Evolutionary conservation across 768 basidiomycete species (phyloP), one percentile per base, ranked within the genome.

Genomic region (Chalciporus sphaerocephalus): DNA sequence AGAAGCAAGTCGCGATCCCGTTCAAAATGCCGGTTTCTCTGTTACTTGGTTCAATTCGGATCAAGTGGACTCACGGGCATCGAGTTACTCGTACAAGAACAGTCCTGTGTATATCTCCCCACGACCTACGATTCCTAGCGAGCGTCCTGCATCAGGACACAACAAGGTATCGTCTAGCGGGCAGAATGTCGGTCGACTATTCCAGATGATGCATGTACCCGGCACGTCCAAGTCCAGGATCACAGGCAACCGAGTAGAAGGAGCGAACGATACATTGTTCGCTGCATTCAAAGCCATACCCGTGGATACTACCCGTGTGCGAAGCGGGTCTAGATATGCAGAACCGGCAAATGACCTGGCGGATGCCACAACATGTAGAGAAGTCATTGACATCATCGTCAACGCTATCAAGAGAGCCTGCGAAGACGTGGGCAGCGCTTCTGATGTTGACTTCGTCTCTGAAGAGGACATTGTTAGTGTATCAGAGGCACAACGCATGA

Each of bases 21-120:
- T 73, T 16, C 91, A 97, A 68, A 97, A 97, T 59, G 84, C 84
- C 34, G 95, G 96, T 1, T 91, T 98, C 61, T 64, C 82, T 3
- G 64, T 98, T 39, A 76, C 78, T n/a, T 99, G 90, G 85, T 74
- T 78, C 30, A 80, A 80, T 36, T 70, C 76, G 1, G 74, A 83
- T 50, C 82, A 88, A 59, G 76, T 81, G 46, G 61, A 53, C 48
- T 90, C 90, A 0, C 79, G 92, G 20, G 74, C 83, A 34, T 83
- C 82, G 17, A 93, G 88, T 55, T 96, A 96, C 66, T 92, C 92
- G 5, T 71, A 96, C 24, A 74, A 84, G 42, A 96, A 94, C 65
- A 76, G 69, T 50, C 53, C 80, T 2, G 74, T 74, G 34, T 40
- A 65, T 18, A 25, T 55, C 13, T 16, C 49, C 9, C 6, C 40